Evolutionary conservation across 2,329 filamentous ascomycete species (phyloP), one percentile per base, ranked within the genome.

Genomic region (Triangularia setosa): DNA sequence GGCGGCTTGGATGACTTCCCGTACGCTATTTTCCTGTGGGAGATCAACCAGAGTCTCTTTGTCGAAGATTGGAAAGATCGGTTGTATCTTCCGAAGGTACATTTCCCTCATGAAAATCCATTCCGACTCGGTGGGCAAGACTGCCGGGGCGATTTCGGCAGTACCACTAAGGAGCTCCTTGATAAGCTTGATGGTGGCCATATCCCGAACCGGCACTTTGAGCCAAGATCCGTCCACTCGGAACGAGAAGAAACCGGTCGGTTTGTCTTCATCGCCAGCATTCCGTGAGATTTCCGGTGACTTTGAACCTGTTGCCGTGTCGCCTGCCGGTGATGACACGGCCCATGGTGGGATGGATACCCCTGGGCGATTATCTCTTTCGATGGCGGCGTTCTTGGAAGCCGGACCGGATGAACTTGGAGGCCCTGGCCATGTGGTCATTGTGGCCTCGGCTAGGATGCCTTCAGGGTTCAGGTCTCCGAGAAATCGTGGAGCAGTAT

Each of bases 401-500:
- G 33, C 14, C n/a, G 33, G 4, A n/a, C 33, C 33, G 9, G n/a
- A 23, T 1, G 27, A n/a, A 9, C 33, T 35, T 1, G 58, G 14
- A 16, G 33, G 33, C 3, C 33, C 33, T n/a, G 33, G 33, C 33
- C 33, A 40, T 3, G 33, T 48, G 21, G 58, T 58, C 66, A 69
- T 66, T 9, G 67, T 69, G 4, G 72, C 72, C 35, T 73, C 69
- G n/a, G 72, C 63, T 24, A 79, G 65, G 58, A 75, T 73, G 64
- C 71, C 69, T 60, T 74, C 72, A 0, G 73, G 73, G 53, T 72
- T 73, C 9, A 71, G 59, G 58, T 74, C 73, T 9, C 73, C 72
- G 0, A 74, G 63, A 24, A 74, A 74, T 1, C 84, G 81, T 1
- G 78, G 71, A 4, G 72, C 72, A 14, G 72, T 70, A 5, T 73